Evolutionary conservation across 2,329 filamentous ascomycete genomes (phyloP), one percentile per base, ranked within the genome.

Genomic region (Knufia fluminis): DNA sequence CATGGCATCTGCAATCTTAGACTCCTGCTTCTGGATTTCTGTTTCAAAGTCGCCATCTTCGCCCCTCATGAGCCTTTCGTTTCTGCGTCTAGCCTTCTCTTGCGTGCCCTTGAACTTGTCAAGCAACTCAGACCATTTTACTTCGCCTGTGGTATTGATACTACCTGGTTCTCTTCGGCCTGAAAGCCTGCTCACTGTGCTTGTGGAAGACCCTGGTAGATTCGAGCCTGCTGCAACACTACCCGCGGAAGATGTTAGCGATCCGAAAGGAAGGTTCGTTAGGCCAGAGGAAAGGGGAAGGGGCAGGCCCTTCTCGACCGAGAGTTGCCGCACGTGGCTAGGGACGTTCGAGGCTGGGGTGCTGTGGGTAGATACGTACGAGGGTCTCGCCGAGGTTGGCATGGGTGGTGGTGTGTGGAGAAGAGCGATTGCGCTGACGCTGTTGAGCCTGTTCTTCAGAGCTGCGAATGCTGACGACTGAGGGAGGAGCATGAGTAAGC

Each of bases 391-490:
- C 47, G 51, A 42, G 12, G 60, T 56, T 33, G 68, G 60, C 14
- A 59, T 57, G 41, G 54, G 52, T 4, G 80, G 85, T 54, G 83
- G 82, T 57, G 86, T 84, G 64, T 97, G 91, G 54, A 98, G 73
- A 66, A 95, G 94, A 38, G 91, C 92, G 64, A 98, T 97, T 46
- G 92, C 90, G 71, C 87, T 94, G 58, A 98, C 92, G 67, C 87
- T 95, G 68, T 97, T 97, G 45, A 98, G 77, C 36, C 92, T 82
- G 64, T 98, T 98, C 66, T 96, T 97, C 50, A 98, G 74, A 2
- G 92, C 91, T 23, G 90, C 92, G 69, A 98, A 98, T 7, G 92
- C 94, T 23, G 89, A 94, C 14, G 91, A 97, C 68, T 98, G 92
- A 0, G 92, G 92, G n/a, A 98, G 77, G 16, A 98, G 82, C 92